Evolutionary conservation across 306 rosid species (phyloP).

Genomic region (Delonix regia): DNA sequence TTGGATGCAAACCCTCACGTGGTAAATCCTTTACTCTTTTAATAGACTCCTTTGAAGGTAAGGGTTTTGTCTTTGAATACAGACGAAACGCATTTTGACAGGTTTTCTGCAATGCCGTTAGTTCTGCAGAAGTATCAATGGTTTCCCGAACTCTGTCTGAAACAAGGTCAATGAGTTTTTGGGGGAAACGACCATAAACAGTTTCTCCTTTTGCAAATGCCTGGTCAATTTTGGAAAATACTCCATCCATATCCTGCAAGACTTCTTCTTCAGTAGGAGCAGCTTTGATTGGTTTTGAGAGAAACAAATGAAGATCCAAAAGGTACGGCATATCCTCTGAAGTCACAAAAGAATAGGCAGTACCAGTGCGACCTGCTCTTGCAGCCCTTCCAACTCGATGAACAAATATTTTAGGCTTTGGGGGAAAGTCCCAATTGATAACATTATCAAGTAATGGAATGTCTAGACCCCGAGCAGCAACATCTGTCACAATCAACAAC

Average conservation of each 20-base stretch:
- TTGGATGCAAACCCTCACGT: constrained; percentile 85
- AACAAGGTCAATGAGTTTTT: constrained; percentile 79
- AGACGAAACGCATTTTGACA: constrained; percentile 81
- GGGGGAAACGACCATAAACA: constrained; percentile 92
- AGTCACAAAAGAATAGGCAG: constrained; percentile 88
- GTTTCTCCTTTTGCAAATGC: constrained; percentile 80
- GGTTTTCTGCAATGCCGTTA: constrained; percentile 56
- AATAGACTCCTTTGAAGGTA: constrained; percentile 86
- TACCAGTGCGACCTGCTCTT: constrained; percentile 92
- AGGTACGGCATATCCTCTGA: constrained; percentile 84
- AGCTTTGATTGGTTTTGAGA: constrained; percentile 77
- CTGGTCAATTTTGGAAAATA: constrained; percentile 68
- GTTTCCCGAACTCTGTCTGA: constrained; percentile 83
- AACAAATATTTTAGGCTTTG: constrained; percentile 87
- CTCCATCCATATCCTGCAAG: constrained; percentile 71
- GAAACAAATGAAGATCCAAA: constrained; percentile 93
- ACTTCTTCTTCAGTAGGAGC: constrained; percentile 93
- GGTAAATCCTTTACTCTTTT: constrained; percentile 83
- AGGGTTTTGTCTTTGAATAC: constrained; percentile 83
- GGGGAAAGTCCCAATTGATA: constrained; percentile 95
- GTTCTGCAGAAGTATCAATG: constrained; percentile 78
- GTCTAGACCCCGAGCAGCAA: constrained; percentile 95
- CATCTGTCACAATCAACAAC: constrained; percentile 89
- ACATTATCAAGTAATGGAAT: constrained; percentile 97
- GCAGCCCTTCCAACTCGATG: constrained; percentile 98